phyloP scores from a whole-genome alignment of 345 rosid species.

The Acer saccharum region DNA sequence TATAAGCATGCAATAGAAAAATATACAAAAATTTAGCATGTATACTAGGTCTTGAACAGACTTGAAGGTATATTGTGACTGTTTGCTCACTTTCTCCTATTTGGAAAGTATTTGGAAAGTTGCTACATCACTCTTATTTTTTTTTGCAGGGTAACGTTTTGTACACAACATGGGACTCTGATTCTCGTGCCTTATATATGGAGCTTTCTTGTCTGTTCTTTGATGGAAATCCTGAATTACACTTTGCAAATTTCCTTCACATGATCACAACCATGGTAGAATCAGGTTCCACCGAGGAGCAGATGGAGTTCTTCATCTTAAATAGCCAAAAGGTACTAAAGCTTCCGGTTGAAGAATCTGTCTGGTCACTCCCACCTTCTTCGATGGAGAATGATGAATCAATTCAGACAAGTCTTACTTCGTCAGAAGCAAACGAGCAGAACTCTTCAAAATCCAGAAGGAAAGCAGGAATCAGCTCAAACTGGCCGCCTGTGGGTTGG shows the following conservation, averaged over 20 bases:
- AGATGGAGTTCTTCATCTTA: slow-evolving; percentile 65
- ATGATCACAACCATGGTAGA: slow-evolving; percentile 75
- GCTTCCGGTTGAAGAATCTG: slow-evolving; percentile 66
- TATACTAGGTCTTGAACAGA: background rate
- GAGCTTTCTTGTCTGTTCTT: slow-evolving; percentile 78
- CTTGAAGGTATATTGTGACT: background rate
- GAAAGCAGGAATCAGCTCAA: slow-evolving; percentile 44
- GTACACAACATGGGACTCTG: slow-evolving; percentile 56
- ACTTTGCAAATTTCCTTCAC: slow-evolving; percentile 87
- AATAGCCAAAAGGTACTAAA: slow-evolving; percentile 74
- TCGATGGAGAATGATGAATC: slow-evolving; percentile 27
- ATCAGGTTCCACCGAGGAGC: slow-evolving; percentile 70
- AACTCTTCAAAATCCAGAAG: slow-evolving; percentile 34
- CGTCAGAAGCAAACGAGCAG: slow-evolving; percentile 19
- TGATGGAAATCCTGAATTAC: slow-evolving; percentile 65
- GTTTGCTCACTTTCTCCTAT: background rate
- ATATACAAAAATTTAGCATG: background rate
- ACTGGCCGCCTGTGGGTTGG: slow-evolving; percentile 81
- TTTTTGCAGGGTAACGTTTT: slow-evolving; percentile 62
- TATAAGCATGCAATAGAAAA: background rate
- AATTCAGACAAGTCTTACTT: slow-evolving; percentile 14
- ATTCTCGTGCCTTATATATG: slow-evolving; percentile 71
- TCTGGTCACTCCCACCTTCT: slow-evolving; percentile 56
- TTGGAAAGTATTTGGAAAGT: background rate
- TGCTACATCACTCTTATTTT: slow-evolving; percentile 10